Evolutionary conservation across 1,284 basidiomycete genomes (phyloP), one percentile per base, ranked within the genome.

Genomic region (Coniferiporia sulphurascens): DNA sequence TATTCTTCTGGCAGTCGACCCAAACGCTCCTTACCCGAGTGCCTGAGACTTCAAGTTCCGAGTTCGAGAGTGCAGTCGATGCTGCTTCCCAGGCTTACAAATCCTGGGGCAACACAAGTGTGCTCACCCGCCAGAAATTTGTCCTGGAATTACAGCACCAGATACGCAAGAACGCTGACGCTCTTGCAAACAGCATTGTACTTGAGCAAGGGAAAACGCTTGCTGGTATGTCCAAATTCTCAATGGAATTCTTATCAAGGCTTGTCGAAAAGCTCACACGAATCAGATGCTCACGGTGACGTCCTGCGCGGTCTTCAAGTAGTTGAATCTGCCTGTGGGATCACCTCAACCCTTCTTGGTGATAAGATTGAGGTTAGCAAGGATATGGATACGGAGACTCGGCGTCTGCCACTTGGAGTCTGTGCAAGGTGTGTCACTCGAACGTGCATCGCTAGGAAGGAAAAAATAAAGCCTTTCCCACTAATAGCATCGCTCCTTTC

Each of bases 381-480:
- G 73, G 95, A 98, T 70, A 99, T 98, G 96, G 96, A 98, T 71
- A 98, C 96, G 8, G 87, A 91, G 62, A 87, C 88, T 21, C 82
- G 93, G 49, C 83, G 84, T 62, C 73, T 91, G 38, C 90, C 92
- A 4, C 75, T 94, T 19, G 89, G 90, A 63, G 88, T 92, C 41
- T 91, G 89, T 64, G 82, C 91, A 61, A 87, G 84, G 85, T 83
- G 53, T 45, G 71, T 61, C 27, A 49, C 6, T 50, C n/a, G 41
- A 32, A 51, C 21, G 3, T 49, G 55, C 46, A 41, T 58, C 66
- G 5, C 27, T 27, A 27, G 5, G 3, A 27, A 5, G 27, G 27
- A 17, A 60, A n/a, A 43, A 59, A 49, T 17, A 50, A 41, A 68
- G 53, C 65, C 68, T 4, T 52, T 71, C 56, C 15, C 38, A 8